Base-by-base conservation (phyloP, 2,329 filamentous ascomycete species). In the Colletotrichum sp. region DNA sequence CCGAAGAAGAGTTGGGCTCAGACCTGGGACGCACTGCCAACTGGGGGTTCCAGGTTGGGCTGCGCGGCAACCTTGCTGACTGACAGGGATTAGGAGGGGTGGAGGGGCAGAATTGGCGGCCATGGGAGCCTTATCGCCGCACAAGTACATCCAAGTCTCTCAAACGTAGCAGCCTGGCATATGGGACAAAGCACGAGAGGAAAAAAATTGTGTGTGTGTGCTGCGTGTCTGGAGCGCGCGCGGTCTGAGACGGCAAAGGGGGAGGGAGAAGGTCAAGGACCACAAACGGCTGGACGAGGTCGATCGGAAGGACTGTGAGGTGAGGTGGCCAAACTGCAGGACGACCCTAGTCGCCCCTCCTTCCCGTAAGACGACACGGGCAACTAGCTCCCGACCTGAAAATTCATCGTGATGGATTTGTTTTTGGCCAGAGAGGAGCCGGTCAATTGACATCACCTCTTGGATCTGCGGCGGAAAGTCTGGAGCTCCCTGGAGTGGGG, bases 1-100 rank as follows among this genome's bases (percentile, higher is more conserved):
- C 73, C 73, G 73, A 75, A 66, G 56, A 62, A 56, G 73, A 58
- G 63, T 75, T 75, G 73, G 73, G 73, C 73, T 73, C 69, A 75
- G 61, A 73, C 63, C 62, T 30, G 52, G 67, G 67, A 58, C 58
- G 52, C 34, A 56, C 24, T 34, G 26, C 18, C 43, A 48, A 21
- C 28, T 34, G 30, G 58, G 73, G 69, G 63, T 63, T 63, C 73
- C 73, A 75, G 58, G 73, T 75, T 75, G 73, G 73, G 73, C 73
- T 75, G 69, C 64, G 73, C 73, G 58, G 63, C 64, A 67, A 75
- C 73, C 69, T 75, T 73, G 70, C 56, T 68, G 63, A 69, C 58
- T 52, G 43, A 38, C 73, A 75, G 63, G 73, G 73, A 64, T 75
- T 21, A 34, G 63, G 48, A 71, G 73, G 69, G 73, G 69, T 75